A percentile compares a stretch with the other conserved stretches of the same genome.
These are phyloP conservation scores for Penicillium pulvis DNA, from an alignment of 495 filamentous ascomycete species.

Conservation along the genomic window DNA sequence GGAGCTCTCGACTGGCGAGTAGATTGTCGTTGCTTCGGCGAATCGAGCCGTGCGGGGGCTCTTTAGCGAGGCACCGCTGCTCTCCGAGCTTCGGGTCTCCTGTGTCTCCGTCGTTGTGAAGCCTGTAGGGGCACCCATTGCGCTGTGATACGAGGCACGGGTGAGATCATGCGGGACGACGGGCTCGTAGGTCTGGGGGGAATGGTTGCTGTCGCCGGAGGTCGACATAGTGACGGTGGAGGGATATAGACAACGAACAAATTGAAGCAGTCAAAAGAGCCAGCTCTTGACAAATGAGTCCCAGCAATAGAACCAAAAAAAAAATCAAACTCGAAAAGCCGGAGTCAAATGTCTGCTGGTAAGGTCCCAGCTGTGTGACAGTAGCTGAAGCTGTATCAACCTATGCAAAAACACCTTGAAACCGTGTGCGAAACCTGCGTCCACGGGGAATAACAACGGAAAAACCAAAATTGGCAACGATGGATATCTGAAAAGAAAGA, in stretches of 20 bases:
- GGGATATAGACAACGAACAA: conserved; percentile 8
- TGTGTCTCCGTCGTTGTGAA: conserved; percentile 19
- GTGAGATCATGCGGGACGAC: conserved; percentile 38
- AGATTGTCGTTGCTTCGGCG: conserved; percentile 83
- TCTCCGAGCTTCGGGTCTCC: conserved; percentile 39
- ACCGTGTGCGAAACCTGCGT: conserved; percentile 39
- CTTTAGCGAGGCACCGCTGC: conserved; percentile 66
- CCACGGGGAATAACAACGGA: conserved; percentile 30
- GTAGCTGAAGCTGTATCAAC: conserved; percentile 24
- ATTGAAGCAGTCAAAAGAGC: conserved; percentile 33
- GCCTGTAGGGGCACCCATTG: conserved; percentile 33
- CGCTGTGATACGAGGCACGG: conserved; percentile 31
- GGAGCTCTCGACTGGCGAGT: conserved; percentile 75
- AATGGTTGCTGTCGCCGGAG: conserved; percentile 31
- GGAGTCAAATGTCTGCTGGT: conserved; percentile 18
- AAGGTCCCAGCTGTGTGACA: conserved; percentile 23
- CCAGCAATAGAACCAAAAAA: conserved; percentile 5
- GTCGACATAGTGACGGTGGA: conserved; percentile 27
- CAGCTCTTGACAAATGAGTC: conserved; percentile 33
- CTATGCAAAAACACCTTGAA: conserved; percentile 22
- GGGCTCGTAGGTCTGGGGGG: conserved; percentile 37
- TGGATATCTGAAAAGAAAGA: conserved; percentile 20
- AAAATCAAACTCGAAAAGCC: conserved; percentile 5
- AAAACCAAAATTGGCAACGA: conserved; percentile 18
- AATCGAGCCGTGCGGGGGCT: conserved; percentile 83